phyloP scores from a whole-genome alignment of 2,329 filamentous ascomycete genomes.

The Cyclaneusma minus region DNA sequence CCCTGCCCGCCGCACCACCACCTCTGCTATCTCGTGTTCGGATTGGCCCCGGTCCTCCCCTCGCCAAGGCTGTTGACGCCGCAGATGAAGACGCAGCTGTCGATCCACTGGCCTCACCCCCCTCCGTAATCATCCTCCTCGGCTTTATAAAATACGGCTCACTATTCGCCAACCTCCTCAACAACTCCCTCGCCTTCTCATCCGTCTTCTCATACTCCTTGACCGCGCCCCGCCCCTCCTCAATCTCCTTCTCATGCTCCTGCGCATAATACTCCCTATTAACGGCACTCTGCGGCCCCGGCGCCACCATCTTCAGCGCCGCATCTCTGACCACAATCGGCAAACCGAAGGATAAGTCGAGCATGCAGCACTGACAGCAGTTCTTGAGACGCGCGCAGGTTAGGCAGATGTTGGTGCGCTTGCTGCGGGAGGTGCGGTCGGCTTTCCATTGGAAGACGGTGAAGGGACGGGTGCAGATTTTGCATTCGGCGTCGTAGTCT shows the following conservation, averaged over 20 bases:
- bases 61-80: conserved; percentile 22
- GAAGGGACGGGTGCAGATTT: conserved; percentile 80
- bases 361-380: conserved; percentile 98
- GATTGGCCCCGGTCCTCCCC: conserved; percentile 58
- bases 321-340: conserved; percentile 93
- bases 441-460: conserved; percentile 93
- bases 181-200: conserved; percentile 81
- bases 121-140: conserved; percentile 50
- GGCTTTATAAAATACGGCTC: conserved; percentile 94
- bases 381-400: conserved; percentile 97
- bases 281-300: conserved; percentile 79
- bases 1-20: conserved; percentile 23
- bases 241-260: conserved; percentile 89
- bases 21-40: conserved; percentile 53
- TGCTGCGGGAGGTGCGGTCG: conserved; percentile 80
- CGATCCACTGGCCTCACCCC: conserved; percentile 23
- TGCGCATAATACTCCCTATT: conserved; percentile 97
- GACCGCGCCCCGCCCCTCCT: conserved; percentile 65
- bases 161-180: conserved; percentile 73
- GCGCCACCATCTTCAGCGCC: conserved; percentile 92
- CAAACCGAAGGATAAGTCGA: conserved; percentile 88
- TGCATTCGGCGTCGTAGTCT: conserved; percentile 66
- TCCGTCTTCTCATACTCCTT: conserved; percentile 96
- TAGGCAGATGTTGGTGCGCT: conserved; percentile 87
- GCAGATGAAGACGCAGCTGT: conserved; percentile 24